Base-by-base conservation (phyloP, 805 yeast genomes). In the Metschnikowia koreensis region DNA sequence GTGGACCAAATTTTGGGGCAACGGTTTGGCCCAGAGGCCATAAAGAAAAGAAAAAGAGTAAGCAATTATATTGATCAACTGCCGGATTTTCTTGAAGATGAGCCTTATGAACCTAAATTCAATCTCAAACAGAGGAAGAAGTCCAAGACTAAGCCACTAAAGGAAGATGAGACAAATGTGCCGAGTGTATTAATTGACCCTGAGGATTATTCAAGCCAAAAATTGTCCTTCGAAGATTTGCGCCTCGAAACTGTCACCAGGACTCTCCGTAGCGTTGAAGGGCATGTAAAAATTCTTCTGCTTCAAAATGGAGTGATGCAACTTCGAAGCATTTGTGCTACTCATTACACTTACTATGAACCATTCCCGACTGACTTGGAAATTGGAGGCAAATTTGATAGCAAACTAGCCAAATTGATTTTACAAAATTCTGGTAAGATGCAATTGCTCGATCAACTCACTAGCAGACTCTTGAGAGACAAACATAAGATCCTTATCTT, bases 311-410 rank as follows among this genome's bases (percentile, higher is more conserved):
- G 82, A 60, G 75, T 87, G 71, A 89, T 92, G 89, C 97, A 92
- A 66, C 74, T 92, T 47, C 76, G 99, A 41, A 82, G 85, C 52
- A 80, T 89, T 8, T 91, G 97, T 59, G 86, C 90, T 62, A 86
- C 97, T 0, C 97, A 97, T 0, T 87, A 86, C 62, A 66, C 88
- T 41, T 89, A 87, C 63, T 89, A 85, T 68, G 86, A 83, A 56
- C 98, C 98, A 0, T 89, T 70, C 46, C 60, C 61, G 12, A 48
- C 84, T 79, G 76, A 76, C 7, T 75, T 72, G 41, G 79, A 75
- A 3, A 49, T 53, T 7, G 51, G 54, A 13, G 70, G 75, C 12
- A 66, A 71, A 4, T 74, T 72, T 42, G 60, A 73, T 15, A 66
- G 68, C 4, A 28, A 50, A 17, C 67, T 74, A 45, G 64, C 70